Evolutionary conservation across 345 rosid genomes (phyloP).

Genomic region (Populus nigra): DNA sequence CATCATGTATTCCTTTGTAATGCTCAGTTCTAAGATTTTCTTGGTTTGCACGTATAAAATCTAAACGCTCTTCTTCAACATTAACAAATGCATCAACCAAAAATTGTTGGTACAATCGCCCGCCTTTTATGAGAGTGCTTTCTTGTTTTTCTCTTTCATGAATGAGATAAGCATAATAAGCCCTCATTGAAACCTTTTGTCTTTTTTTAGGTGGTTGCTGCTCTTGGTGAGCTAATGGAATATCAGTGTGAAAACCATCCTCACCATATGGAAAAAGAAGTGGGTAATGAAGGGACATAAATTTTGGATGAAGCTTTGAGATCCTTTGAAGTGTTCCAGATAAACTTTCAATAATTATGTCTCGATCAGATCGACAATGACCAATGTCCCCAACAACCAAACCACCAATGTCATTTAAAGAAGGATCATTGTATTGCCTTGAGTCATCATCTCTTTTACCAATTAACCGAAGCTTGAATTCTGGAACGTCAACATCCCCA

Average conservation of each 20-base stretch:
- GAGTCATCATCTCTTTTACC: too few relatives aligned
- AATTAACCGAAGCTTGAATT: too few relatives aligned
- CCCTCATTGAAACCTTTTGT: background rate
- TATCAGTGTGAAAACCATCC: background rate
- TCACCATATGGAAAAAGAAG: background rate
- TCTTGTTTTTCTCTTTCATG: background rate
- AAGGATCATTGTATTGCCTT: too few relatives aligned
- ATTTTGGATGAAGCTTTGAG: background rate
- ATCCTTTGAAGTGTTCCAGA: background rate
- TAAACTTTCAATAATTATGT: too few relatives aligned
- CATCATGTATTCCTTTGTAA: background rate
- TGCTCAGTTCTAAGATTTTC: background rate
- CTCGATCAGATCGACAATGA: too few relatives aligned
- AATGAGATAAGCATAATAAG: background rate
- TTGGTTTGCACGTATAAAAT: background rate
- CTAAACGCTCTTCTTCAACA: background rate
- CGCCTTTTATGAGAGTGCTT: background rate
- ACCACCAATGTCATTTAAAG: too few relatives aligned
- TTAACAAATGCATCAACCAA: background rate
- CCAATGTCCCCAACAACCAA: too few relatives aligned
- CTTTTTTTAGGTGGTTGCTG: background rate
- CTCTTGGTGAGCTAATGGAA: background rate
- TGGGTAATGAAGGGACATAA: background rate
- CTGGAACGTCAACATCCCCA: too few relatives aligned
- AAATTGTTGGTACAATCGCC: background rate